These are phyloP conservation scores for Ustilago nuda DNA, from an alignment of 1,284 basidiomycete species.

Conservation along the genomic window DNA sequence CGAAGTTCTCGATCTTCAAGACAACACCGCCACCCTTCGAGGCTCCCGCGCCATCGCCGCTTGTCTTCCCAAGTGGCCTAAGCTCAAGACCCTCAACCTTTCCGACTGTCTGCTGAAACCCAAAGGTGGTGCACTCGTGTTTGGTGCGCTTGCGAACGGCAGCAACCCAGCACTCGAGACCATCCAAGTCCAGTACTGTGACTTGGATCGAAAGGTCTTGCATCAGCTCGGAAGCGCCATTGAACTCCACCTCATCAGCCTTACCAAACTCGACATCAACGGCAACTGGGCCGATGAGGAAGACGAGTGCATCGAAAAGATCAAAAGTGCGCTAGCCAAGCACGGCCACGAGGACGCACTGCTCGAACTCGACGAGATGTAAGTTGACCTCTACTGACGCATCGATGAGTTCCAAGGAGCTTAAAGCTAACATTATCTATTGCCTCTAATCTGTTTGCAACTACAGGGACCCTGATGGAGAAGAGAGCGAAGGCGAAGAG, in stretches of 20 bases:
- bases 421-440: background rate
- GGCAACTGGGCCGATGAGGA: constrained; percentile 69
- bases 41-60: constrained; percentile 82
- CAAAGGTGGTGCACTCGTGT: constrained; percentile 70
- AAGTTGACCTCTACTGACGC: background rate
- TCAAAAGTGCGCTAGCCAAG: constrained; percentile 59
- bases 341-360: constrained; percentile 60
- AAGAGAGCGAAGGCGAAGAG: constrained; percentile 61
- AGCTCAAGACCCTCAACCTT: constrained; percentile 82
- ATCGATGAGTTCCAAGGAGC: background rate
- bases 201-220: constrained; percentile 63
- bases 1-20: constrained; percentile 88
- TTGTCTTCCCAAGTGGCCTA: constrained; percentile 77
- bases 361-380: constrained; percentile 65
- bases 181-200: constrained; percentile 66
- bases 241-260: constrained; percentile 44
- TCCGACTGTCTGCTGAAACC: constrained; percentile 89
- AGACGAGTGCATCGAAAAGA: constrained; percentile 63
- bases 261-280: constrained; percentile 65
- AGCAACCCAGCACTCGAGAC: constrained; percentile 55
- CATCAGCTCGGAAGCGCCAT: constrained; percentile 56
- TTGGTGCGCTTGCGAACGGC: constrained; percentile 57
- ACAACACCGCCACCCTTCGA: constrained; percentile 88
- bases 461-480: constrained; percentile 63
- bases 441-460: background rate